These are phyloP conservation scores for Debaryomyces singareniensis DNA, from an alignment of 1,139 yeast species.

Conservation along the genomic window DNA sequence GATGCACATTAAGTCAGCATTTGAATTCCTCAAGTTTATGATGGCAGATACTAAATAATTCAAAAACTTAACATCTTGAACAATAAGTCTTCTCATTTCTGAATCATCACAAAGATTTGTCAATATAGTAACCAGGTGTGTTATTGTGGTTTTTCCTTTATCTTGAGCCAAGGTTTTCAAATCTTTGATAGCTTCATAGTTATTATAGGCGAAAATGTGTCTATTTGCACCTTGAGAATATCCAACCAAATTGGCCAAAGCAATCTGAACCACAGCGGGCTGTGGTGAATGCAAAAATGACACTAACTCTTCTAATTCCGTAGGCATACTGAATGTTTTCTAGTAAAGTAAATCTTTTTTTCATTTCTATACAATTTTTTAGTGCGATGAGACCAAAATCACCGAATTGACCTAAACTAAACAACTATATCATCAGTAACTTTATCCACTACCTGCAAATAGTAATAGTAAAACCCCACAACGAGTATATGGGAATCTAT, in stretches of 20 bases:
- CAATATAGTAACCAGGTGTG: slow-evolving; percentile 70
- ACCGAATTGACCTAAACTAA: too few species aligned
- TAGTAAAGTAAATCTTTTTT: too few species aligned
- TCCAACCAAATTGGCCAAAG: slow-evolving; percentile 79
- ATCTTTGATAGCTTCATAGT: slow-evolving; percentile 69
- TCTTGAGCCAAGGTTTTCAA: slow-evolving; percentile 53
- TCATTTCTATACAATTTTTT: too few species aligned
- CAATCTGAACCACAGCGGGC: slow-evolving; percentile 77
- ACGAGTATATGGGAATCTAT: slow-evolving; percentile 16
- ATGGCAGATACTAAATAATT: slow-evolving; percentile 49
- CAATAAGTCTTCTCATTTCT: slow-evolving; percentile 57
- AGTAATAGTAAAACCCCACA: slow-evolving; percentile 30
- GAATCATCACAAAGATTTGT: slow-evolving; percentile 76
- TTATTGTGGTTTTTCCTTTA: slow-evolving; percentile 49
- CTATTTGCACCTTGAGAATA: slow-evolving; percentile 68
- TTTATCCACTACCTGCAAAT: slow-evolving; percentile 27
- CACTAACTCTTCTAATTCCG: slow-evolving; percentile 65
- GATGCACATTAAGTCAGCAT: slow-evolving; percentile 81
- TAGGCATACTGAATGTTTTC: too few species aligned
- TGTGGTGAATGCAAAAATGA: slow-evolving; percentile 79
- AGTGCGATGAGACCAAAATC: too few species aligned
- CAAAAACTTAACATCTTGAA: slow-evolving; percentile 57
- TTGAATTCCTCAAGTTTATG: slow-evolving; percentile 49
- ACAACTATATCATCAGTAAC: slow-evolving; percentile 9
- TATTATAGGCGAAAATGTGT: slow-evolving; percentile 61